Evolutionary conservation across 805 yeast species (phyloP), one percentile per base, ranked within the genome.

Genomic region (Priceomyces haplophilus): DNA sequence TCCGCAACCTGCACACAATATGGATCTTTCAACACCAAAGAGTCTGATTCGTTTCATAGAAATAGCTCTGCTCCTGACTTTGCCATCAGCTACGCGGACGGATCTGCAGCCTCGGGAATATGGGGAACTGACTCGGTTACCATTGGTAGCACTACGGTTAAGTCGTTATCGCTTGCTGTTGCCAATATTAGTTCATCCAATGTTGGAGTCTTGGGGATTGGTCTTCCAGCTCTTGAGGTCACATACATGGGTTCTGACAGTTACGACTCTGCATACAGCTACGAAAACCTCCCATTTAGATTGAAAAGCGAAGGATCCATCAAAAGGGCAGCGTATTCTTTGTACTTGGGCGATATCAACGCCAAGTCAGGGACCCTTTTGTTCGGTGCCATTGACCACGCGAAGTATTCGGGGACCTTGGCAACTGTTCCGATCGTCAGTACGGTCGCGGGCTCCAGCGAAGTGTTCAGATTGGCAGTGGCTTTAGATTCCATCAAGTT

Each of bases 161-260:
- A 67, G 0, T 65, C 69, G 43, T 64, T 85, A 23, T 78, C 88
- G 4, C 75, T 89, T 59, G 97, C 95, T 1, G 79, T 88, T 18
- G 95, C 86, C 2, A 79, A 79, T 55, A 59, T 62, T 27, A 77
- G 88, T 1, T 78, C 80, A 47, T 80, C 90, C 3, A 60, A 79
- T 7, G 64, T 75, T 45, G 91, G 95, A 43, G 91, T 87, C 19
- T 62, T 86, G 33, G 89, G 90, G 20, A 78, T 86, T 48, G 91
- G 93, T 8, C 69, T 85, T 39, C 64, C 78, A 4, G 85, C 80
- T 11, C 70, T 85, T 42, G 96, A 89, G 61, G 69, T 78, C 3
- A 84, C 91, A 1, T 61, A 55, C 51, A 17, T 45, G 12, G 48
- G 48, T 2, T 40, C 35, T 17, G 40, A 46, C 24, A 13, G 32